A percentile compares a stretch with the other conserved stretches of the same genome.
These are phyloP conservation scores for thale cress (Arabidopsis thaliana) DNA, from an alignment of 345 rosid genomes.

Conservation along the genomic window DNA sequence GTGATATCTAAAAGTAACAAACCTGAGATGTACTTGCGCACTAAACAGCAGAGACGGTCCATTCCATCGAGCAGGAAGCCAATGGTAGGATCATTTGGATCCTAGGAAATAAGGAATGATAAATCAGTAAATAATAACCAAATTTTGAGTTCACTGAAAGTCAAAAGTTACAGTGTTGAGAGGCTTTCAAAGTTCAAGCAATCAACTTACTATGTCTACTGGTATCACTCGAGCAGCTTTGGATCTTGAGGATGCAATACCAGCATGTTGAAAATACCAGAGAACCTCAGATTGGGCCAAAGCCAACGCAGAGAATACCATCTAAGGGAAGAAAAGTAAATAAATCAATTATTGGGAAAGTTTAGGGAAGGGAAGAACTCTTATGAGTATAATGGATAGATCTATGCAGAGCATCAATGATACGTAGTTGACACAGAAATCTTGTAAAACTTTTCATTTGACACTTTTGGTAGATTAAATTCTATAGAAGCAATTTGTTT, in stretches of 20 bases:
- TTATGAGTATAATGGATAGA: conserved; percentile 14
- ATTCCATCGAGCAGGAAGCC: conserved; percentile 97
- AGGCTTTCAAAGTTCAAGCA: conserved; percentile 29
- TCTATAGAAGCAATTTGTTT: conserved; percentile 6
- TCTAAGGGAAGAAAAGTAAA: conserved; percentile 55
- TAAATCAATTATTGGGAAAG: conserved; percentile 1
- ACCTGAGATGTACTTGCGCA: conserved; percentile 98
- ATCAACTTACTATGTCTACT: conserved; percentile 75
- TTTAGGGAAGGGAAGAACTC: conserved; percentile 19
- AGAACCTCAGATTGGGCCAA: conserved; percentile 94
- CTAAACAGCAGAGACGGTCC: conserved; percentile 92
- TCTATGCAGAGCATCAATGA: conserved; percentile 16
- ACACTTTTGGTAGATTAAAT: conserved; percentile 22
- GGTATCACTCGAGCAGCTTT: conserved; percentile 72
- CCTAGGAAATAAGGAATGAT: conserved; percentile 53
- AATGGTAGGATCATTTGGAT: conserved; percentile 97
- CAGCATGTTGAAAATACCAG: conserved; percentile 97
- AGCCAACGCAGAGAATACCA: conserved; percentile 97
- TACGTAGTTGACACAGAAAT: background rate
- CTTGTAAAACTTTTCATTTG: background rate
- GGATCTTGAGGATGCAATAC: conserved; percentile 84
- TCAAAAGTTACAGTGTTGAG: conserved; percentile 17
- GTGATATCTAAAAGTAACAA: conserved; percentile 29
- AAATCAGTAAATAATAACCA: conserved; percentile 20
- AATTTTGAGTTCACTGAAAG: conserved; percentile 20